Percentiles rank a stretch among this genome's conserved stretches.
Evolutionary conservation across 1,284 basidiomycete genomes (phyloP).

Genomic region (Rhodotorula sp.): DNA sequence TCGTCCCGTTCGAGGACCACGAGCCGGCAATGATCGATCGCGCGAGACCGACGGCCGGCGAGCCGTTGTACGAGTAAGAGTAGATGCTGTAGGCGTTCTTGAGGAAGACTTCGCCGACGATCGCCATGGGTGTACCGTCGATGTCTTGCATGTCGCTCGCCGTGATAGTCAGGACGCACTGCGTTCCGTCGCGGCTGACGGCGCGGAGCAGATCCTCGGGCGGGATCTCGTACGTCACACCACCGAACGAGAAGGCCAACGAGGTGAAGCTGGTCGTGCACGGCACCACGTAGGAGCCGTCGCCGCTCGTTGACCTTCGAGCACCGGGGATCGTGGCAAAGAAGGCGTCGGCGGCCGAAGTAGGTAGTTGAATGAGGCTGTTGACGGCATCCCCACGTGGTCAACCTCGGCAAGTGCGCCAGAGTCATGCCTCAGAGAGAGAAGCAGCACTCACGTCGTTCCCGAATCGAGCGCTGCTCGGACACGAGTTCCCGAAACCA

Average conservation of each 20-base stretch:
- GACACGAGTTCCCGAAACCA: conserved; percentile 1
- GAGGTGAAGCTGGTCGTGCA: conserved; percentile 13
- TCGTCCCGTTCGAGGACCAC: not conserved
- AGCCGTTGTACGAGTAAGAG: conserved; percentile 36
- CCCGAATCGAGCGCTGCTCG: conserved; percentile 14
- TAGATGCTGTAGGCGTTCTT: conserved; percentile 38
- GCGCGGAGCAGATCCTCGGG: conserved; percentile 21
- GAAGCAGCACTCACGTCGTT: conserved; percentile 7
- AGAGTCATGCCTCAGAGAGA: no score
- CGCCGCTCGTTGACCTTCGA: no score
- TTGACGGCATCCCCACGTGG: no score
- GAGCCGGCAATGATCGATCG: conserved; percentile 11
- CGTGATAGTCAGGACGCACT: conserved; percentile 19
- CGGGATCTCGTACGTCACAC: conserved; percentile 19
- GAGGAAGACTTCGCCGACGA: conserved; percentile 22
- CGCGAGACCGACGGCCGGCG: conserved; percentile 37
- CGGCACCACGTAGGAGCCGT: conserved; percentile 15
- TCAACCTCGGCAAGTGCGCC: no score
- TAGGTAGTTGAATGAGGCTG: conserved; percentile 26
- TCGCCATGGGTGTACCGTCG: conserved; percentile 1
- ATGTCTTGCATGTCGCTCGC: conserved; percentile 13
- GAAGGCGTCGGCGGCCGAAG: conserved; percentile 9
- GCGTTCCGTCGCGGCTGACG: conserved; percentile 11
- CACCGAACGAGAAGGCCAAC: conserved; percentile 14
- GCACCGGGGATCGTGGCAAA: conserved; percentile 17